A percentile compares a stretch with the other conserved stretches of the same genome.
Conservation (phyloP, 306 rosid species). For the Prunus campanulata region DNA sequence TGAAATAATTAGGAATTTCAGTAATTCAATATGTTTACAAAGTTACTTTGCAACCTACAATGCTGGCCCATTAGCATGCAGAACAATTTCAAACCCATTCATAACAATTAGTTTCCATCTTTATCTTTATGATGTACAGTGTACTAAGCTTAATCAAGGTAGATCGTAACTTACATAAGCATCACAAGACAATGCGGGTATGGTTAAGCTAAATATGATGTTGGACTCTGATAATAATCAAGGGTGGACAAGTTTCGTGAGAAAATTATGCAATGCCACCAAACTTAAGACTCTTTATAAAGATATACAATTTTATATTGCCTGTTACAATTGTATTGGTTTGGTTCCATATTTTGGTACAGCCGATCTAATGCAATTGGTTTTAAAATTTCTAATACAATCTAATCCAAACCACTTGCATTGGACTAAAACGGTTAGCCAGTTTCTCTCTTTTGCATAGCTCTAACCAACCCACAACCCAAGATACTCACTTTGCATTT, state of each 20-base stretch:
- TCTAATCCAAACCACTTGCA: not conserved
- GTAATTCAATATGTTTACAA: not conserved
- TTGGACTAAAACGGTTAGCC: not conserved
- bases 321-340: not conserved
- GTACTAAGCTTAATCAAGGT: not conserved
- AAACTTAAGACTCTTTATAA: not conserved
- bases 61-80: not conserved
- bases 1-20: not conserved
- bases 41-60: not conserved
- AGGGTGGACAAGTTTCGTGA: no score
- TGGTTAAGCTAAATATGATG: not conserved
- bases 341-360: not conserved
- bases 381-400: not conserved
- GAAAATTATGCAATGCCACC: not conserved
- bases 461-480: not conserved
- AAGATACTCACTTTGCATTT: not conserved
- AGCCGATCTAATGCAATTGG: not conserved
- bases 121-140: not conserved
- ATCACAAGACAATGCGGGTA: not conserved
- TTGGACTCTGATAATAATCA: not conserved
- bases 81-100: not conserved
- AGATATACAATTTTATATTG: not conserved
- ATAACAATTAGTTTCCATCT: not conserved
- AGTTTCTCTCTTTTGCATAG: not conserved
- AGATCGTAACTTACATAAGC: not conserved